These are phyloP conservation scores for Farysia itapuensis DNA, from an alignment of 1,284 basidiomycete species.

Conservation along the genomic window DNA sequence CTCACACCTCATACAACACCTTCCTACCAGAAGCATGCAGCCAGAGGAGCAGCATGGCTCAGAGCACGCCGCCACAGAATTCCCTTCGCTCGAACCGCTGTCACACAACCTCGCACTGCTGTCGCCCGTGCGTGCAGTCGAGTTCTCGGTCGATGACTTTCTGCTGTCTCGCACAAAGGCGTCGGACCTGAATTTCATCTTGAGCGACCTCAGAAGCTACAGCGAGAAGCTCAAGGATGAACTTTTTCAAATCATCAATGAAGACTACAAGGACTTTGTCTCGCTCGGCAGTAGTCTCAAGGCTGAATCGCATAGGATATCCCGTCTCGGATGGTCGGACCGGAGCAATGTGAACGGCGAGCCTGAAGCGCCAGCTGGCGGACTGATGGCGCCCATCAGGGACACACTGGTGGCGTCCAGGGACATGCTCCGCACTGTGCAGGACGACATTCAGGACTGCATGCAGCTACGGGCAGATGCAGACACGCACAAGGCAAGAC, in stretches of 20 bases:
- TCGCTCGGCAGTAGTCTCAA: slow-evolving; percentile 68
- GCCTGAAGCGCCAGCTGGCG: slow-evolving; percentile 2
- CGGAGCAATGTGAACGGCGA: background rate
- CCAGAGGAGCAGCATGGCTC: no score
- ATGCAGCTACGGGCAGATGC: slow-evolving; percentile 79
- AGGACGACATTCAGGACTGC: slow-evolving; percentile 73
- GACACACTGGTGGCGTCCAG: slow-evolving; percentile 23
- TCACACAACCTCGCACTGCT: slow-evolving; percentile 77
- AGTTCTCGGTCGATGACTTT: slow-evolving; percentile 82
- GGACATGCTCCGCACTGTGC: slow-evolving; percentile 69
- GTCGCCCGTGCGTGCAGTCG: slow-evolving; percentile 62
- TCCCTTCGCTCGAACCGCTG: slow-evolving; percentile 75
- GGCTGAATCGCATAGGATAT: slow-evolving; percentile 29
- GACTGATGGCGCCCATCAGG: slow-evolving; percentile 24
- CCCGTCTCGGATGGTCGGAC: slow-evolving; percentile 16
- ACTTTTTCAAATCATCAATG: slow-evolving; percentile 90
- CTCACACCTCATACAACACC: no score
- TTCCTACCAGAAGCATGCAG: no score
- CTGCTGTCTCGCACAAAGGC: slow-evolving; percentile 82
- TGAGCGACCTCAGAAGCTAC: slow-evolving; percentile 82
- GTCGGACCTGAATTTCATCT: slow-evolving; percentile 78
- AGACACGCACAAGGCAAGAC: slow-evolving; percentile 66
- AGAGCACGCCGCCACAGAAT: slow-evolving; percentile 7
- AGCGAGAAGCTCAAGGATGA: slow-evolving; percentile 81
- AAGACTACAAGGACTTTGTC: slow-evolving; percentile 97